phyloP scores from a whole-genome alignment of 768 basidiomycete species.

The Suillus weaverae region DNA sequence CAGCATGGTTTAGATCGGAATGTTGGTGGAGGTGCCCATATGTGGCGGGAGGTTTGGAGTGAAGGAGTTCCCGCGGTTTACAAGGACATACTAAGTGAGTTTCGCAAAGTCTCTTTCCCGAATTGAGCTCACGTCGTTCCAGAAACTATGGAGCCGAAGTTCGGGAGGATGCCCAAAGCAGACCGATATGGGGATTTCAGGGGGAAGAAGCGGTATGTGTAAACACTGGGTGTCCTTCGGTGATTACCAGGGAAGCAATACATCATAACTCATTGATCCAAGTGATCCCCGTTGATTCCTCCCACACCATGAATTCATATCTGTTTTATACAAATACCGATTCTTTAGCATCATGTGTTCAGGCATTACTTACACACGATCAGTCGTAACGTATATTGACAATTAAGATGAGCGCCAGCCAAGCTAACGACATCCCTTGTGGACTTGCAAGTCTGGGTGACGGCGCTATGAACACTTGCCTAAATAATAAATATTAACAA shows the following conservation, averaged over 20 bases:
- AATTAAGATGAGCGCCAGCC: background rate
- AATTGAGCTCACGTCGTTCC: background rate
- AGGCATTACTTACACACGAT: background rate
- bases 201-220: conserved; percentile 31
- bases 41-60: conserved; percentile 84
- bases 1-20: conserved; percentile 53
- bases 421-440: background rate
- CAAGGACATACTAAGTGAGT: conserved; percentile 65
- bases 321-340: background rate
- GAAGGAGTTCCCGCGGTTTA: conserved; percentile 66
- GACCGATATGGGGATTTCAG: conserved; percentile 31
- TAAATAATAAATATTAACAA: background rate
- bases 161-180: conserved; percentile 29
- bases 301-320: background rate
- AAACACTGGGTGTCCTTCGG: background rate
- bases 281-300: background rate
- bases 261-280: background rate
- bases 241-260: background rate
- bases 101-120: background rate
- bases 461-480: background rate
- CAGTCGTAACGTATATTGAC: background rate
- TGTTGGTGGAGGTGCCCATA: conserved; percentile 71
- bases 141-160: conserved; percentile 26
- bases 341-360: background rate
- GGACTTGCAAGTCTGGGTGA: background rate